Evolutionary conservation across 176 grass and related monocot species (phyloP), one percentile per base, ranked within the genome.

Genomic region (Typha latifolia): DNA sequence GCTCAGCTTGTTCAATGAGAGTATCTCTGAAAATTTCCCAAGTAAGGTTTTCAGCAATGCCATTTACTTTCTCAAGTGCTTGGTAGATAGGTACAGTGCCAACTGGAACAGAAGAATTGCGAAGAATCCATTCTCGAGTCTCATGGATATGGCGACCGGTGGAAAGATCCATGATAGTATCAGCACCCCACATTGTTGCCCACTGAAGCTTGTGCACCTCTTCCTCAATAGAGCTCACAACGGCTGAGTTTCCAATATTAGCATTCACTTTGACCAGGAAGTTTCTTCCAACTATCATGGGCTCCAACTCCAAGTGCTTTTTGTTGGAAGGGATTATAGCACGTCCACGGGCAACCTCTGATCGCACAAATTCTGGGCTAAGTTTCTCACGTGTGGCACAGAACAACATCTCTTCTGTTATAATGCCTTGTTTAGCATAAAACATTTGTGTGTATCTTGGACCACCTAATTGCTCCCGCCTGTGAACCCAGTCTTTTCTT

Each of bases 181-280:
- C 93, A 65, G 93, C 93, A 70, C 85, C 93, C 88, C 93, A 97
- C 93, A 97, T 97, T 74, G 93, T 97, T 12, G 93, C 93, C 93
- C 93, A 97, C 71, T 97, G 85, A 80, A 97, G 88, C 73, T 97
- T 97, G 79, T 92, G 88, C 49, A 97, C 93, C 73, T 97, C 93
- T 57, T 97, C 93, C 79, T 97, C 93, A 4, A 97, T 97, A 61
- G 89, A 92, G 80, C 88, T 91, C 59, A 86, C 80, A 61, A 97
- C 88, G 69, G 85, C 88, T 4, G 88, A 97, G 71, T 97, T 97
- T 3, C 93, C 93, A 73, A 97, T 92, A 74, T 97, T 97, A 34
- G 93, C 93, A 72, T 97, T 97, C 29, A 97, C 79, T 81, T 97
- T 97, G 47, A 97, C 93, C 12, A 97, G 78, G 75, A 97, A 97